Conservation (phyloP, 2,329 filamentous ascomycete species). For the Calonectria fujianensis region DNA sequence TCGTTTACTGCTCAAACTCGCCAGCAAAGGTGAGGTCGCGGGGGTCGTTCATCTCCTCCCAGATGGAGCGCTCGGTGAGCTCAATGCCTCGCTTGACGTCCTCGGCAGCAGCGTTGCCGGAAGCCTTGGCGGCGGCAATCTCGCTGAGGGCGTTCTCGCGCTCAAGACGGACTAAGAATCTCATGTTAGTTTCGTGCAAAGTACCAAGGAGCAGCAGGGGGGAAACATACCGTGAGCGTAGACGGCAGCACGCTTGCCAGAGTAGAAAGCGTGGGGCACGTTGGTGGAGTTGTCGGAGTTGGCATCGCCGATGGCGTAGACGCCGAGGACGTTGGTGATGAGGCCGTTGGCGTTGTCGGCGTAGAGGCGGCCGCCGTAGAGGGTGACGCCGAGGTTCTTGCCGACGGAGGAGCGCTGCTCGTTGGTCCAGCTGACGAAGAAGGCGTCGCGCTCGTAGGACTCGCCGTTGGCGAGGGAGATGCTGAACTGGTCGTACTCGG, state of each 20-base stretch:
- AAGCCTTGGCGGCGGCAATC: slow-evolving; percentile 55
- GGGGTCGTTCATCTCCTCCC: slow-evolving; percentile 67
- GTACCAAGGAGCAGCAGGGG: too few species aligned
- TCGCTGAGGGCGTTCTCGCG: slow-evolving; percentile 61
- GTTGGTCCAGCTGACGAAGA: slow-evolving; percentile 69
- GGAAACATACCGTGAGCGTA: slow-evolving; percentile 71
- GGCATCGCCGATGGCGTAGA: slow-evolving; percentile 76
- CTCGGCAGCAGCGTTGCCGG: slow-evolving; percentile 36
- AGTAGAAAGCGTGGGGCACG: slow-evolving; percentile 76
- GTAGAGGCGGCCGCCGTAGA: slow-evolving; percentile 66
- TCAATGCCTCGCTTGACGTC: slow-evolving; percentile 55
- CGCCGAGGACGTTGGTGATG: slow-evolving; percentile 70
- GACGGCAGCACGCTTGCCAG: slow-evolving; percentile 75
- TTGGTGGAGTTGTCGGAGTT: slow-evolving; percentile 77
- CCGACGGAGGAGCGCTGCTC: slow-evolving; percentile 70
- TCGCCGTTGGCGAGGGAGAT: slow-evolving; percentile 70
- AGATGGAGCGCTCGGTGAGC: slow-evolving; percentile 64
- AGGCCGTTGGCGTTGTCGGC: slow-evolving; percentile 65
- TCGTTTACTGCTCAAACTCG: slow-evolving; percentile 59
- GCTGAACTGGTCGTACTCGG: slow-evolving; percentile 73
- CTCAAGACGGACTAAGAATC: slow-evolving; percentile 62
- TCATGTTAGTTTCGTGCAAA: slow-evolving; percentile 19
- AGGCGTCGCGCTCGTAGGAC: slow-evolving; percentile 68
- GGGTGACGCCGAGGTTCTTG: slow-evolving; percentile 66
- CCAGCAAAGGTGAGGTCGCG: slow-evolving; percentile 68